These are phyloP conservation scores for Alliaria petiolata DNA, from an alignment of 345 rosid genomes.

Conservation along the genomic window DNA sequence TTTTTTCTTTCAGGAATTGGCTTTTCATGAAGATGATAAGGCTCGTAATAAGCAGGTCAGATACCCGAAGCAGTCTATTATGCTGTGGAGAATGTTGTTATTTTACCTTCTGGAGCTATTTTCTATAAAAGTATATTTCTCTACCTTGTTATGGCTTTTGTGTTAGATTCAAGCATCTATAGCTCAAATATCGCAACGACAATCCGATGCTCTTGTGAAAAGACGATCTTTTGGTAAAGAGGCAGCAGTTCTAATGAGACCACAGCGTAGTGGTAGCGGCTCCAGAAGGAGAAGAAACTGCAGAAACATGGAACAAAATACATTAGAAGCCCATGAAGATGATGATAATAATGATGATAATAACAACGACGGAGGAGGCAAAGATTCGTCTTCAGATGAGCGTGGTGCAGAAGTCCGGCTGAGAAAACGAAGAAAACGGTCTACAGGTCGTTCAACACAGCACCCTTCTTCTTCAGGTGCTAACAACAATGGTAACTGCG, in stretches of 20 bases:
- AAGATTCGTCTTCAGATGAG: conserved; percentile 91
- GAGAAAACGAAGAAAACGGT: conserved; percentile 56
- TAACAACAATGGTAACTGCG: conserved; percentile 54
- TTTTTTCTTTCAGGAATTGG: conserved; percentile 69
- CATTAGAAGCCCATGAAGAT: conserved; percentile 72
- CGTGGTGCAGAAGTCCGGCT: conserved; percentile 56
- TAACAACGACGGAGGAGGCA: conserved; percentile 35
- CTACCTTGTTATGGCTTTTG: conserved; percentile 13
- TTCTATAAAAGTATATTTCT: not conserved
- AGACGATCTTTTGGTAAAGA: conserved; percentile 73
- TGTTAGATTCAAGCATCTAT: conserved; percentile 96
- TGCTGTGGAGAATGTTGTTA: conserved; percentile 9
- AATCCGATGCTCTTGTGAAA: conserved; percentile 83
- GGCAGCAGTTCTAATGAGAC: conserved; percentile 44
- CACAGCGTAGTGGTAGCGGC: conserved; percentile 48
- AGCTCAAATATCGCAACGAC: conserved; percentile 79
- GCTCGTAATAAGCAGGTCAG: conserved; percentile 87
- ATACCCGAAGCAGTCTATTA: not conserved
- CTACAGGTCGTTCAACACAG: conserved; percentile 46
- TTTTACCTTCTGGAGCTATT: not conserved
- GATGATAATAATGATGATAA: conserved; percentile 54
- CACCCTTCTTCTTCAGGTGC: conserved; percentile 62
- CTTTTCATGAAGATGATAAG: conserved; percentile 90
- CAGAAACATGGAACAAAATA: conserved; percentile 47
- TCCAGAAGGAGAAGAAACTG: conserved; percentile 62